Evolutionary conservation across 2,329 filamentous ascomycete genomes (phyloP), one percentile per base, ranked within the genome.

Genomic region (Calonectria naviculata): DNA sequence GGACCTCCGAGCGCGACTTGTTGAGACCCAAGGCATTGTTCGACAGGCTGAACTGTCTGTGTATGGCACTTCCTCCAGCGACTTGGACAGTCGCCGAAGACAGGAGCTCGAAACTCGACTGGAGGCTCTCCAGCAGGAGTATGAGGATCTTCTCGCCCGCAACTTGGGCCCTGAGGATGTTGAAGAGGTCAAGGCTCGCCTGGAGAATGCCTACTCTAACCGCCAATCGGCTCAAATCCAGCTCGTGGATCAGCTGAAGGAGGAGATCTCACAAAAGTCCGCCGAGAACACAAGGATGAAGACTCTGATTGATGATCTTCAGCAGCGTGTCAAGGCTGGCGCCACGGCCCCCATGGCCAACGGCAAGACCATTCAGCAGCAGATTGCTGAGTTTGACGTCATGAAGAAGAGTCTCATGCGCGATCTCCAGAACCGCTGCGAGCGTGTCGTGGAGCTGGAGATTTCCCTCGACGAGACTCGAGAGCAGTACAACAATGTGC

Each of bases 341-440:
- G 82, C 82, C 21, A 81, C 84, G 12, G 85, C 87, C 31, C 89
- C 92, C 29, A 94, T 93, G 80, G 86, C 91, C 67, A 94, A 94
- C 79, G 93, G 93, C 88, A 98, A 98, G 89, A 97, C 95, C 15
- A 91, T 98, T 52, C 95, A 97, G 82, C 96, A 99, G 86, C 97
- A 98, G 85, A 97, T 99, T 83, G 94, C 96, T 70, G 97, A 99
- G 82, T 99, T 99, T 78, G 97, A 99, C 84, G 94, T 95, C 71
- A 99, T 99, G 95, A 99, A 99, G 92, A 99, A 99, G 91, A 97
- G 94, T 76, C 88, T 99, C 77, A 99, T 99, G 97, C 94, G 97
- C 69, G 97, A 99, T 84, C 87, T 99, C 75, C 97, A 99, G 85
- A 98, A 99, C 87, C 93, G 97, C 72, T 99, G 97, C 84, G 97